Conservation (phyloP, 805 yeast genomes). For the Metschnikowia cerradonensis region DNA sequence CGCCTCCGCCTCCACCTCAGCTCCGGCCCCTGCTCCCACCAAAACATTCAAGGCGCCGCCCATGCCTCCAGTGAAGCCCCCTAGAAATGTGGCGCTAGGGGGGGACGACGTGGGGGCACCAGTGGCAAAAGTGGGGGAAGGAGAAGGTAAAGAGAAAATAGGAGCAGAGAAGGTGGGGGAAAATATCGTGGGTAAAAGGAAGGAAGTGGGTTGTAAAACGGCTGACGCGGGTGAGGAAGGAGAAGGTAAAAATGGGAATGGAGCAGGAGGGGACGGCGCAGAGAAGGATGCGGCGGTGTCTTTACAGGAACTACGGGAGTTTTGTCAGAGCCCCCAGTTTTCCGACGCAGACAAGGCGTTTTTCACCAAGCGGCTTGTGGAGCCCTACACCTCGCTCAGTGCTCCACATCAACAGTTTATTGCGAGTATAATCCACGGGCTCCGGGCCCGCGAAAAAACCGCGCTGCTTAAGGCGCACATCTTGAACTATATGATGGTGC, state of each 20-base stretch:
- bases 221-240: too few species aligned
- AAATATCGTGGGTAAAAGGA: too few species aligned
- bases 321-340: slow-evolving; percentile 3
- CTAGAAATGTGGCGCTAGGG: not conserved
- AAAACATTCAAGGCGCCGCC: slow-evolving; percentile 1
- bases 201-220: too few species aligned
- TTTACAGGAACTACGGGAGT: slow-evolving; percentile 8
- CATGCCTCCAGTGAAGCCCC: not conserved
- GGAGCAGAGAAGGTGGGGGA: too few species aligned
- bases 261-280: too few species aligned
- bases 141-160: not conserved
- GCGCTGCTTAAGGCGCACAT: slow-evolving; percentile 30
- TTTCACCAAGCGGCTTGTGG: slow-evolving; percentile 10
- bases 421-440: slow-evolving; percentile 9
- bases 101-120: not conserved
- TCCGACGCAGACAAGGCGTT: slow-evolving; percentile 9
- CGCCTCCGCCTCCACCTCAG: not conserved
- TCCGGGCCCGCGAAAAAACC: slow-evolving; percentile 3
- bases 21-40: not conserved
- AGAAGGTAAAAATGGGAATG: too few species aligned
- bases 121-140: not conserved
- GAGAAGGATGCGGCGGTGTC: not conserved
- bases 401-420: slow-evolving; percentile 11
- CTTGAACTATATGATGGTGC: slow-evolving; percentile 53
- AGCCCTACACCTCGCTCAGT: slow-evolving; percentile 9